Evolutionary conservation across 1,284 basidiomycete species (phyloP).

Genomic region (Naganishia albida): DNA sequence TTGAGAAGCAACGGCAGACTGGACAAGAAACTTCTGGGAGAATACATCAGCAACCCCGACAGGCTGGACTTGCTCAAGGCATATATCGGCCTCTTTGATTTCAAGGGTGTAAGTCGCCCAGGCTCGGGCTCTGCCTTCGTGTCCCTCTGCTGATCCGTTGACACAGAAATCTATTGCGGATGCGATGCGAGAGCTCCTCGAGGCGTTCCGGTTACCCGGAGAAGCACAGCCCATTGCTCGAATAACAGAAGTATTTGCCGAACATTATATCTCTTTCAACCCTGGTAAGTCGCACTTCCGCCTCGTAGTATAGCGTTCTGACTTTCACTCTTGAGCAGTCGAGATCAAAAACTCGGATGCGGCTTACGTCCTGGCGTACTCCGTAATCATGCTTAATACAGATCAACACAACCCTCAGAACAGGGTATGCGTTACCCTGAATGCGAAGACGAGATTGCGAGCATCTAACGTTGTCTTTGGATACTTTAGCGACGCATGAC

Average conservation of each 20-base stretch:
- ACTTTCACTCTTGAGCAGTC: constrained; percentile 54
- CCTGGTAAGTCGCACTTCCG: constrained; percentile 62
- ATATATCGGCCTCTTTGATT: constrained; percentile 88
- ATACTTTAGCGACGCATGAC: constrained; percentile 84
- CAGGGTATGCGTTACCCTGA: constrained; percentile 61
- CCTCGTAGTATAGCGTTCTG: background rate
- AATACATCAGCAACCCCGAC: constrained; percentile 88
- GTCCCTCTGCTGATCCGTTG: constrained; percentile 29
- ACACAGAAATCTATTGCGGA: constrained; percentile 87
- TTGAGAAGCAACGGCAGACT: constrained; percentile 81
- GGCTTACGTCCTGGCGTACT: constrained; percentile 90
- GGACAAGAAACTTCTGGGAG: constrained; percentile 92
- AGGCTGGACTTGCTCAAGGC: constrained; percentile 81
- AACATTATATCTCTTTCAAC: constrained; percentile 79
- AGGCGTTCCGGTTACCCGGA: constrained; percentile 91
- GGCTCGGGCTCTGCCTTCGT: background rate
- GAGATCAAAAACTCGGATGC: constrained; percentile 91
- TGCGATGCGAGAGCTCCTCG: constrained; percentile 90
- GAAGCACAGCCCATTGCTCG: constrained; percentile 92
- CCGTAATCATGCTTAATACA: constrained; percentile 98
- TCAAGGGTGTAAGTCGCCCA: constrained; percentile 69
- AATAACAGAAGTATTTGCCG: constrained; percentile 93
- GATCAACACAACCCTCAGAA: constrained; percentile 97
- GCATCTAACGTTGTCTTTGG: constrained; percentile 7
- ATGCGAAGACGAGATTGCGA: background rate